phyloP scores from a whole-genome alignment of 2,329 filamentous ascomycete genomes.

The Penicillium palitans region DNA sequence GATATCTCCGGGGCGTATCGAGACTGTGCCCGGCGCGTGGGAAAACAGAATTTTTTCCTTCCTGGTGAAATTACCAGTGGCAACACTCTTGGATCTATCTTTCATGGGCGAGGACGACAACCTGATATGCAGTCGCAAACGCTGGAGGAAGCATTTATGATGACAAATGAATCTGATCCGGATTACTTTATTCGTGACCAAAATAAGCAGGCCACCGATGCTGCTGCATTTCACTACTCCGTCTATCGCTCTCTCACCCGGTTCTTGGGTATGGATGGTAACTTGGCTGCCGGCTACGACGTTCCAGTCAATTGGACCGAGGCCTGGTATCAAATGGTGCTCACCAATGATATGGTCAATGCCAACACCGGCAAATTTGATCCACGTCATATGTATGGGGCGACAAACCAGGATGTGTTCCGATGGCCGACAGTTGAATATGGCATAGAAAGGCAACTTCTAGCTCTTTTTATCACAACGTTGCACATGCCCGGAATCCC shows the following conservation, averaged over 20 bases:
- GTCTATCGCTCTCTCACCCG: conserved; percentile 63
- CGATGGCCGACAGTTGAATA: conserved; percentile 61
- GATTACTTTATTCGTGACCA: conserved; percentile 55
- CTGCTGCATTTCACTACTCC: conserved; percentile 63
- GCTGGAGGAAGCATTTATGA: conserved; percentile 49
- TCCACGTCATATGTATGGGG: conserved; percentile 64
- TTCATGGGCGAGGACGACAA: conserved; percentile 62
- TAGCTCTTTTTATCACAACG: conserved; percentile 61
- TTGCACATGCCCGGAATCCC: conserved; percentile 63
- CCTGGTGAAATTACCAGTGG: conserved; percentile 65
- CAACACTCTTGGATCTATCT: conserved; percentile 61
- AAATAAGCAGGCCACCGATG: conserved; percentile 57
- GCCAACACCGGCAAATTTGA: conserved; percentile 62
- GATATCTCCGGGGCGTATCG: conserved; percentile 59
- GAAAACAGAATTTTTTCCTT: conserved; percentile 65
- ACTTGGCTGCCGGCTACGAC: conserved; percentile 56
- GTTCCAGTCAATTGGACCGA: conserved; percentile 56
- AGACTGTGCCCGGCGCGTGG: conserved; percentile 56
- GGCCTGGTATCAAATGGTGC: conserved; percentile 58
- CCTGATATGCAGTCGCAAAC: conserved; percentile 54
- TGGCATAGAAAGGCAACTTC: conserved; percentile 58
- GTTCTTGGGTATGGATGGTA: conserved; percentile 61
- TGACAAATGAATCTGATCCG: conserved; percentile 47
- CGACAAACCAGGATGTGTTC: conserved; percentile 67
- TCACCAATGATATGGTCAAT: conserved; percentile 62